Evolutionary conservation across 75 land plant genomes (phyloP).

Genomic region (Selaginella moellendorffii): DNA sequence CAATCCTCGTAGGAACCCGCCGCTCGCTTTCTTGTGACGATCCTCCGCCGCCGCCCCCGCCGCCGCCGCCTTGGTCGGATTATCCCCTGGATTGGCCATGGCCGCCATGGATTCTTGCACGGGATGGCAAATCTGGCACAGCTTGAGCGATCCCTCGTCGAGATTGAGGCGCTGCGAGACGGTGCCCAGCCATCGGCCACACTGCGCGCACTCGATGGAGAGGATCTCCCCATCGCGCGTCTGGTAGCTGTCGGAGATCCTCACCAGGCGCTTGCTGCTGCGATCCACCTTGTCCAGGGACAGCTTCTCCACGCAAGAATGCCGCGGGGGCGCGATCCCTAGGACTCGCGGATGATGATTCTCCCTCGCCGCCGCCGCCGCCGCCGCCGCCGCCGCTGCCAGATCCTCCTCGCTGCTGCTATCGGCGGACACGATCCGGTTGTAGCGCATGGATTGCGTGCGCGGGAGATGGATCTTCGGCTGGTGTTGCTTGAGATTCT

Average conservation of each 20-base stretch:
- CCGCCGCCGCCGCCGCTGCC: too few relatives aligned
- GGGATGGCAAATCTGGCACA: neutral
- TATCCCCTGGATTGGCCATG: too few relatives aligned
- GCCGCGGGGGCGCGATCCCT: neutral
- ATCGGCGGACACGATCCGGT: neutral
- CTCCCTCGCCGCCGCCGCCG: too few relatives aligned
- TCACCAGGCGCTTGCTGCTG: neutral
- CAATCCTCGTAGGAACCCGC: neutral
- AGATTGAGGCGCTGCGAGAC: neutral
- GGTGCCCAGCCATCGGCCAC: neutral
- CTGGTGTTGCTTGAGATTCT: neutral
- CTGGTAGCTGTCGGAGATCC: neutral
- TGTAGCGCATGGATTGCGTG: neutral
- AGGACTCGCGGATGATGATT: too few relatives aligned
- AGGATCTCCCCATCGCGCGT: neutral
- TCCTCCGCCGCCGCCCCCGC: too few relatives aligned
- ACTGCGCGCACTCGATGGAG: neutral
- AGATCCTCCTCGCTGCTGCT: neutral
- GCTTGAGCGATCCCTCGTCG: neutral
- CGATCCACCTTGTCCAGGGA: neutral
- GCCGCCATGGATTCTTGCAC: neutral
- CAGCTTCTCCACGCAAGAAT: neutral
- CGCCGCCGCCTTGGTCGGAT: too few relatives aligned
- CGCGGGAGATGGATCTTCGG: neutral
- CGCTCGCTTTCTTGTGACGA: too few relatives aligned